Base-by-base conservation (phyloP, 2,329 filamentous ascomycete species). In the Penicillium concentricum region DNA sequence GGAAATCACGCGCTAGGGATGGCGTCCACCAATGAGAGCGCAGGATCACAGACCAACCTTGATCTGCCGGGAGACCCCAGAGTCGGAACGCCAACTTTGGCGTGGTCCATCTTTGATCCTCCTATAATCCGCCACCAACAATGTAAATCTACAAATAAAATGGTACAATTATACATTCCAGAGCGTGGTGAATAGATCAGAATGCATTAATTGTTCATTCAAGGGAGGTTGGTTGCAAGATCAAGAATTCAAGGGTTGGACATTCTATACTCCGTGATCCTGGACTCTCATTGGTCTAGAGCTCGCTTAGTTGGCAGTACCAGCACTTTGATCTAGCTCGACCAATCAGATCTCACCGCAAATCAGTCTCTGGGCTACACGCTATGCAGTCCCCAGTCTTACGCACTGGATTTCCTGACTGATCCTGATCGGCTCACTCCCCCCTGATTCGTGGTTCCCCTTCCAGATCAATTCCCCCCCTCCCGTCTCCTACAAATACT, bases 401-500 rank as follows among this genome's bases (percentile, higher is more conserved):
- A 48, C 45, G 47, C 51, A 39, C 37, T 63, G 61, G 63, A 7
- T 45, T 65, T 68, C 49, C 37, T 42, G 37, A 42, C 32, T 51
- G 18, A 26, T 45, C 43, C 43, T 62, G 65, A 69, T 69, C 63
- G 42, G 39, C 16, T n/a, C n/a, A 34, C 30, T 26, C n/a, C n/a
- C n/a, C 28, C 37, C 41, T 67, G 59, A 67, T 67, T 67, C 50
- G 64, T 46, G 35, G 24, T 37, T 51, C 44, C 39, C 39, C 59
- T 61, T 60, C 64, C 65, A 74, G 71, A 75, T 74, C 72, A 76
- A 67, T 59, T 56, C 65, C 67, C 67, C 48, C 64, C 61, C 60
- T 57, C 61, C 70, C 65, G 66, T 58, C 66, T 66, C 64, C 69
- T 75, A 72, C 71, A 74, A 75, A 75, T 76, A 75, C 74, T 57